Percentiles rank a stretch among this genome's conserved stretches.
Conservation (phyloP, 140 eudicot species). For the Oenanthe javanica region DNA sequence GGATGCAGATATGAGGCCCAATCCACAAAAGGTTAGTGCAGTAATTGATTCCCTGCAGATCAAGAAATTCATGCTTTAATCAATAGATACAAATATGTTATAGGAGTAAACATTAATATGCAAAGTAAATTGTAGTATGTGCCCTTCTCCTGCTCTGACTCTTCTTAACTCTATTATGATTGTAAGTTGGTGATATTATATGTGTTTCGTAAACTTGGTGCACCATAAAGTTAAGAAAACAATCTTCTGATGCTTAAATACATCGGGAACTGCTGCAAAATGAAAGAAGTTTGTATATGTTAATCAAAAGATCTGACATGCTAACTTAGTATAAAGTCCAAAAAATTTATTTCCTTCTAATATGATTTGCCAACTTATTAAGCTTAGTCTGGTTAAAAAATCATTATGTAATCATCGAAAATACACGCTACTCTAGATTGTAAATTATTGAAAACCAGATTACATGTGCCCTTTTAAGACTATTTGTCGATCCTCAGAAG, state of each 20-base stretch:
- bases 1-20: conserved; percentile 41
- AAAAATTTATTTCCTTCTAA: neutral
- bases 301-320: neutral
- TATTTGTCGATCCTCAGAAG: conserved; percentile 15
- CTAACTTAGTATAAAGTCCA: neutral
- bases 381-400: neutral
- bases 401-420: neutral
- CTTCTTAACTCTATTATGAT: neutral
- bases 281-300: neutral
- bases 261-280: neutral
- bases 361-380: neutral
- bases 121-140: too few relatives aligned
- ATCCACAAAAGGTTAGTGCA: conserved; percentile 28
- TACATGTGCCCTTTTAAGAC: conserved; percentile 42
- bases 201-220: neutral
- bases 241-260: neutral
- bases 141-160: neutral
- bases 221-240: neutral
- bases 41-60: conserved; percentile 33
- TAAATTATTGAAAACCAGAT: neutral
- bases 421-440: neutral
- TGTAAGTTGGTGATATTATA: neutral
- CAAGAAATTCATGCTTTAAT: neutral
- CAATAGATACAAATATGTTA: neutral
- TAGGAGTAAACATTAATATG: neutral